A percentile compares a stretch with the other conserved stretches of the same genome.
Evolutionary conservation across 768 basidiomycete species (phyloP).

Genomic region (Lepiota venenata): DNA sequence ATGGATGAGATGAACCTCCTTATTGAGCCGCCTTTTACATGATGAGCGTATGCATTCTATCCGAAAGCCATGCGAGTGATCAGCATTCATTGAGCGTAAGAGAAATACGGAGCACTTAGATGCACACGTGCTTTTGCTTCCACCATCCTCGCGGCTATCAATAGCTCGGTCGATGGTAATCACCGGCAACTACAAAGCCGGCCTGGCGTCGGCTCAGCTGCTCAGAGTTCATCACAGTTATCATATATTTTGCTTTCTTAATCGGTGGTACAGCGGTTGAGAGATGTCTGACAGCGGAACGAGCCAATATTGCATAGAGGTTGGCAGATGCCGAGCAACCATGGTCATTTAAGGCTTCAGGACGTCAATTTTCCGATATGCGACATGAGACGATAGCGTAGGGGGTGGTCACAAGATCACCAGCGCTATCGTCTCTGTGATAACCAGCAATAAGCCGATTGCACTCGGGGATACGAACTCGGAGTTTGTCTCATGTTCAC

Average conservation of each 20-base stretch:
- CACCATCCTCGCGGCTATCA: background rate
- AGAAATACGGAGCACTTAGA: background rate
- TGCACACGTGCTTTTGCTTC: background rate
- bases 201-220: background rate
- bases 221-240: too few relatives aligned
- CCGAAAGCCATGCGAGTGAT: background rate
- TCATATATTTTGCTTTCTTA: too few relatives aligned
- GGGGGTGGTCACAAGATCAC: constrained; percentile 16
- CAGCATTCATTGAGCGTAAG: background rate
- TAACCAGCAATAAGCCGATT: background rate
- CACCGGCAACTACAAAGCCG: constrained; percentile 7
- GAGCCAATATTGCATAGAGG: constrained; percentile 44
- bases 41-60: background rate
- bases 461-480: constrained; percentile 6
- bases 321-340: constrained; percentile 21
- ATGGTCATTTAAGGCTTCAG: constrained; percentile 58
- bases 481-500: background rate
- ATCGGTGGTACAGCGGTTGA: too few relatives aligned
- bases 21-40: too few relatives aligned
- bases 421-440: constrained; percentile 33
- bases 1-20: too few relatives aligned
- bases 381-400: constrained; percentile 35
- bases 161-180: constrained; percentile 4
- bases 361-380: constrained; percentile 40
- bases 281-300: constrained; percentile 64